phyloP scores from a whole-genome alignment of 805 yeast genomes.

The Priceomyces carsonii region DNA sequence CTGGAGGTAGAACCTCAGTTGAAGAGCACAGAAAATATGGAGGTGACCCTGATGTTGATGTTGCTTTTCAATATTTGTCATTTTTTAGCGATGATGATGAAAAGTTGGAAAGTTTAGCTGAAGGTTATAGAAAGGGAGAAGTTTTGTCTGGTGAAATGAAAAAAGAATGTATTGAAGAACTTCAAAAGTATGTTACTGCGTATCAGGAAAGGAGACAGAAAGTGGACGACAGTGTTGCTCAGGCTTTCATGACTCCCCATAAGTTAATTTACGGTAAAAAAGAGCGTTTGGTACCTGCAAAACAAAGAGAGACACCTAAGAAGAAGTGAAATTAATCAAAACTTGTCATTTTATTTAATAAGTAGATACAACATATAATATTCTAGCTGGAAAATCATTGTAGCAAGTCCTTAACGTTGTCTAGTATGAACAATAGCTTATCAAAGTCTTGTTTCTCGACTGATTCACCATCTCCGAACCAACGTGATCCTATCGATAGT shows the following conservation, averaged over 20 bases:
- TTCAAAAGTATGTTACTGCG: conserved; percentile 74
- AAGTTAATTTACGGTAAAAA: conserved; percentile 71
- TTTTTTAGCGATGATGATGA: conserved; percentile 91
- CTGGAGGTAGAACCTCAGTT: conserved; percentile 85
- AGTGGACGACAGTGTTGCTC: conserved; percentile 62
- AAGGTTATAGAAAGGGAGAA: conserved; percentile 75
- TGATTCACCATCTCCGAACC: conserved; percentile 43
- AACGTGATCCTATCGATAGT: conserved; percentile 46
- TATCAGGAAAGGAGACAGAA: conserved; percentile 79
- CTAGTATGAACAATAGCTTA: conserved; percentile 45
- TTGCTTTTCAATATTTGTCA: conserved; percentile 87
- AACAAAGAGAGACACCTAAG: conserved; percentile 47
- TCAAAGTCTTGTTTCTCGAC: conserved; percentile 41
- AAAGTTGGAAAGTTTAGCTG: conserved; percentile 60
- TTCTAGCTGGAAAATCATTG: conserved; percentile 1
- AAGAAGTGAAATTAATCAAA: not conserved
- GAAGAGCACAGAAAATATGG: conserved; percentile 92
- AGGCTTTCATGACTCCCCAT: conserved; percentile 81
- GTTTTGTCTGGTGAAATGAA: conserved; percentile 92
- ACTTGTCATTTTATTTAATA: not conserved
- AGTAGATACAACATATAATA: not conserved
- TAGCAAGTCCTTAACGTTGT: conserved; percentile 19
- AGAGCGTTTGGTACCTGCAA: conserved; percentile 72
- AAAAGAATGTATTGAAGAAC: conserved; percentile 74
- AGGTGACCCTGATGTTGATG: conserved; percentile 94